Evolutionary conservation across 345 rosid species (phyloP).

Genomic region (Punica granatum): DNA sequence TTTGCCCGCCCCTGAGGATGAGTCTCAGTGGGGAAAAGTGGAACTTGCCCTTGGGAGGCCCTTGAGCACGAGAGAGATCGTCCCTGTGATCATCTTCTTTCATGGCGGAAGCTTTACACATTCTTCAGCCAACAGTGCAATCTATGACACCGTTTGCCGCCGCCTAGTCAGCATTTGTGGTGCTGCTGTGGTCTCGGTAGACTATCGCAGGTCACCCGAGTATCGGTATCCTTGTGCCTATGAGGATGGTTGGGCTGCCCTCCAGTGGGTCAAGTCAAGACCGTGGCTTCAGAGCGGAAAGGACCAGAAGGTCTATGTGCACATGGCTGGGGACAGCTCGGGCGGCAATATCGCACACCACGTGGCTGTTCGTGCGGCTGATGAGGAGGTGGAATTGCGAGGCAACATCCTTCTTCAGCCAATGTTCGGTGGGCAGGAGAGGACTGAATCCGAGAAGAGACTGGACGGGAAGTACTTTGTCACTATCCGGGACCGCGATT

Average conservation of each 20-base stretch:
- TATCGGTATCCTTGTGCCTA: constrained; percentile 23
- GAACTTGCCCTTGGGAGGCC: constrained; percentile 20
- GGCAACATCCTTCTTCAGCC: constrained; percentile 22
- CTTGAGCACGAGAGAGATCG: not conserved
- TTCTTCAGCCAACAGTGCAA: constrained; percentile 13
- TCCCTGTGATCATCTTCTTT: constrained; percentile 30
- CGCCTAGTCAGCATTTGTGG: constrained; percentile 13
- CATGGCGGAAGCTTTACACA: constrained; percentile 33
- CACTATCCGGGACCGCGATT: constrained; percentile 18
- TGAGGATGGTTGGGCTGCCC: constrained; percentile 25
- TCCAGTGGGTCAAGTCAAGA: constrained; percentile 18
- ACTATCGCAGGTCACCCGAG: constrained; percentile 30
- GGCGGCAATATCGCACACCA: constrained; percentile 24
- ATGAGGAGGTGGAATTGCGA: constrained; percentile 11
- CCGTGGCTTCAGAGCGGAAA: constrained; percentile 20
- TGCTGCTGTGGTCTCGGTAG: constrained; percentile 20
- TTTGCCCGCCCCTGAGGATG: constrained; percentile 10
- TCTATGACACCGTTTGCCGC: constrained; percentile 18
- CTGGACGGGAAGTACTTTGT: constrained; percentile 23
- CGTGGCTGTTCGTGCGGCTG: constrained; percentile 17
- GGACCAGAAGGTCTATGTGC: constrained; percentile 16
- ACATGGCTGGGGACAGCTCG: constrained; percentile 23
- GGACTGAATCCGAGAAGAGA: constrained; percentile 21
- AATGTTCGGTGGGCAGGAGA: constrained; percentile 18
- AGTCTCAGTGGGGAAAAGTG: constrained; percentile 9